Evolutionary conservation across 225 moss, liverwort and hornwort genomes (phyloP), one percentile per base, ranked within the genome.

Genomic region (Pseudoscleropodium purum): DNA sequence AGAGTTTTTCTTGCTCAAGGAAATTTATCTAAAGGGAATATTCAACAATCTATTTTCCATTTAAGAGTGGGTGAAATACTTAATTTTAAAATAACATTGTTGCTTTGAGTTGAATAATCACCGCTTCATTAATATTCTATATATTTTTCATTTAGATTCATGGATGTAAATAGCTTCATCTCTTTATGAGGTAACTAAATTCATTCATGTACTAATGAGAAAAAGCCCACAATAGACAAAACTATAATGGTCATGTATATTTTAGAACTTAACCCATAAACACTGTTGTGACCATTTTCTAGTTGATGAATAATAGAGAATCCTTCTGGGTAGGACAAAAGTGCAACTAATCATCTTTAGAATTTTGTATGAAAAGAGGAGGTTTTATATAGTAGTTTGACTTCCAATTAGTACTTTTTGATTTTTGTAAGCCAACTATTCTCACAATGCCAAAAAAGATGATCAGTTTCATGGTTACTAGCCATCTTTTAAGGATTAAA

Each of bases 131-230:
- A 1, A 34, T 13, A 76, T 13, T 51, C 2, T 51, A 8, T 0
- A 51, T 7, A 2, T 33, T 76, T 51, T 76, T 57, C 21, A 76
- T 51, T 76, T 0, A 76, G 2, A 76, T 34, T 51, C 21, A 51
- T 13, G 3, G 20, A 23, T 77, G 34, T 14, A 23, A 52, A 2
- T 23, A 14, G 9, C 23, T 23, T 36, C 36, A 52, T 36, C 2
- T 77, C 23, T 23, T 36, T 3, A 0, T 52, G 52, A 52, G 2
- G 5, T 52, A 21, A 52, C 3, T 52, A 77, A 52, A 7, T 0
- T 5, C 19, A 19, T 33, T 4, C 0, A 0, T 19, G 5, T 13
- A 76, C 0, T 7, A 20, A 76, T 7, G 5, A 1, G 1, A 20
- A 1, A 33, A 31, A 6, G 1, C 1, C 31, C 11, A 31, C 19